These are phyloP conservation scores for Nakazawaea ambrosiae DNA, from an alignment of 805 yeast species.

Conservation along the genomic window DNA sequence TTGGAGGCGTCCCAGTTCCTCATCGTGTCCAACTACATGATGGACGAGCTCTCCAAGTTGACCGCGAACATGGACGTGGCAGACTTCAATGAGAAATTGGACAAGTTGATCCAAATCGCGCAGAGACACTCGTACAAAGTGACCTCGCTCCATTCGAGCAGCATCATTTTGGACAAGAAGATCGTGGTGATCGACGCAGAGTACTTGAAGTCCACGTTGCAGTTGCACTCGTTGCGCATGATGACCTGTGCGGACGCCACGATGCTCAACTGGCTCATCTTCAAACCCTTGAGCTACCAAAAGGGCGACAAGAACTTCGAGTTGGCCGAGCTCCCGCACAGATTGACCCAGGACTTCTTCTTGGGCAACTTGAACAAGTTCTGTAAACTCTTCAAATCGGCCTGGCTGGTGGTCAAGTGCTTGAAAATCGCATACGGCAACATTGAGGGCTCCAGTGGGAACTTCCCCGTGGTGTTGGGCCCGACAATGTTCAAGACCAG, in stretches of 20 bases:
- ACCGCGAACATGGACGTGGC: constrained; percentile 12
- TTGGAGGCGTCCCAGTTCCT: constrained; percentile 17
- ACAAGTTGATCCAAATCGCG: not conserved
- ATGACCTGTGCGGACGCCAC: constrained; percentile 23
- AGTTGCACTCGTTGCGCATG: constrained; percentile 22
- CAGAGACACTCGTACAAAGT: not conserved
- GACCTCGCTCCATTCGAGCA: constrained; percentile 14
- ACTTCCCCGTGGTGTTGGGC: constrained; percentile 22
- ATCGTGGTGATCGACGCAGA: constrained; percentile 28
- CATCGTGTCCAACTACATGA: constrained; percentile 1
- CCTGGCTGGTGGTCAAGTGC: constrained; percentile 25
- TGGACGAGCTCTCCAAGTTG: constrained; percentile 15
- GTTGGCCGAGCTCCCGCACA: constrained; percentile 11
- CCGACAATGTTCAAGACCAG: constrained; percentile 19
- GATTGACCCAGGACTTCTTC: constrained; percentile 17
- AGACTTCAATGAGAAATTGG: constrained; percentile 5
- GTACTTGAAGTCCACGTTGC: constrained; percentile 25
- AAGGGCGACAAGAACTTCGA: constrained; percentile 10
- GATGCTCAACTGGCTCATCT: constrained; percentile 27
- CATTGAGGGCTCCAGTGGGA: constrained; percentile 14
- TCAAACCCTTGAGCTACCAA: constrained; percentile 13
- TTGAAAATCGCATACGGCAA: constrained; percentile 34
- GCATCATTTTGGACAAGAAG: constrained; percentile 16
- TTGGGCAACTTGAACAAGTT: constrained; percentile 15
- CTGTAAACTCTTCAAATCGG: constrained; percentile 21